Evolutionary conservation across 192 early-diverging fungal genomes (phyloP).

Genomic region (Coemansia sp.): DNA sequence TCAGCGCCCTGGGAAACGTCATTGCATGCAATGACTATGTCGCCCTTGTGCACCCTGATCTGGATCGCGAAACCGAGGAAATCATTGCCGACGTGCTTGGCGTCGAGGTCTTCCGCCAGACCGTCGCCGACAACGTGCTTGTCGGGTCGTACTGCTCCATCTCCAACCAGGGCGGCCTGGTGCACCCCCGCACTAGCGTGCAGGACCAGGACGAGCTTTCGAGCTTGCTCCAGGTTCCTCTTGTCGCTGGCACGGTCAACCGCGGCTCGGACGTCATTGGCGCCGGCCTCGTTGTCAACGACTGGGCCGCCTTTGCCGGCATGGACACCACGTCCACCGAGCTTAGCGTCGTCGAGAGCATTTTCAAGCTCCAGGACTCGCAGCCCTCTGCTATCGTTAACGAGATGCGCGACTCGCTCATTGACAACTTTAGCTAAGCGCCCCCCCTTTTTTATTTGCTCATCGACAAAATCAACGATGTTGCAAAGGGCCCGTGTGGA

Average conservation of each 20-base stretch:
- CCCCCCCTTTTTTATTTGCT: too few relatives aligned
- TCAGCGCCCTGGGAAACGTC: slow-evolving; percentile 97
- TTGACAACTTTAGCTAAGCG: slow-evolving; percentile 75
- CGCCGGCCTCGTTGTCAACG: slow-evolving; percentile 95
- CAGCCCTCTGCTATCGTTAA: slow-evolving; percentile 87
- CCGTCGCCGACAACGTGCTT: slow-evolving; percentile 94
- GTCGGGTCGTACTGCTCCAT: slow-evolving; percentile 94
- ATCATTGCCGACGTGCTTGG: slow-evolving; percentile 97
- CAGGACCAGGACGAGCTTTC: slow-evolving; percentile 99
- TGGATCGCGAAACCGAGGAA: slow-evolving; percentile 98
- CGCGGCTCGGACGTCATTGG: slow-evolving; percentile 97
- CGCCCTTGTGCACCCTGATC: slow-evolving; percentile 96
- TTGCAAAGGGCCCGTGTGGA: background rate
- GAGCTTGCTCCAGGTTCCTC: slow-evolving; percentile 92
- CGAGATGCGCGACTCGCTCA: slow-evolving; percentile 89
- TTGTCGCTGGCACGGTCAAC: slow-evolving; percentile 98
- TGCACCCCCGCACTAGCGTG: slow-evolving; percentile 90
- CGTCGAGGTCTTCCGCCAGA: slow-evolving; percentile 98
- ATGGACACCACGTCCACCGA: slow-evolving; percentile 96
- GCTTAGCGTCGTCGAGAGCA: slow-evolving; percentile 93
- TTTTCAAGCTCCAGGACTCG: slow-evolving; percentile 95
- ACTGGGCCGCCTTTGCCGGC: slow-evolving; percentile 97
- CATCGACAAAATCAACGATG: too few relatives aligned
- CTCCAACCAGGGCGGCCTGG: slow-evolving; percentile 96
- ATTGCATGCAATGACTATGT: slow-evolving; percentile 99